Evolutionary conservation across 352 stramenopile species (phyloP).

Genomic region (Pythium apleroticum): DNA sequence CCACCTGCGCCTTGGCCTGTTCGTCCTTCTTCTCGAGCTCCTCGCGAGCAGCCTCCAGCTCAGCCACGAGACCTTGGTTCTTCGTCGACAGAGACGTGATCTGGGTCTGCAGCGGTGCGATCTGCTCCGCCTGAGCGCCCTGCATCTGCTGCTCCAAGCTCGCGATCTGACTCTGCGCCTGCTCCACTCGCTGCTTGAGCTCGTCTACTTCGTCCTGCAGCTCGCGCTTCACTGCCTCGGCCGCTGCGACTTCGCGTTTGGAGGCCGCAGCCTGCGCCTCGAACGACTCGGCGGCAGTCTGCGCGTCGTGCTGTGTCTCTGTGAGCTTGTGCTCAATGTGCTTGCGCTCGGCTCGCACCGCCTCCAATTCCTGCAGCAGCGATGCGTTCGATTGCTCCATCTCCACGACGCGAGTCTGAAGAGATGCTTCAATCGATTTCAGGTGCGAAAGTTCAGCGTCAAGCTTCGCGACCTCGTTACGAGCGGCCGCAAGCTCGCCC

Average conservation of each 20-base stretch:
- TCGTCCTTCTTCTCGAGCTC: constrained; percentile 50
- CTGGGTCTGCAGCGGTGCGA: constrained; percentile 44
- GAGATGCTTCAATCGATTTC: constrained; percentile 17
- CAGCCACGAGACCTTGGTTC: constrained; percentile 52
- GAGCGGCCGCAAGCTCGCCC: constrained; percentile 10
- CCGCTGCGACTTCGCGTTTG: constrained; percentile 23
- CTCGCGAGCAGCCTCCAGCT: constrained; percentile 48
- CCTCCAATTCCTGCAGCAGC: constrained; percentile 41
- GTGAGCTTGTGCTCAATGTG: constrained; percentile 40
- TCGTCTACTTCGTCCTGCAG: constrained; percentile 53
- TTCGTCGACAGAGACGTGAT: constrained; percentile 64
- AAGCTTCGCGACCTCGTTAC: constrained; percentile 10
- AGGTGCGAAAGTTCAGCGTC: constrained; percentile 18
- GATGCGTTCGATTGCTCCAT: constrained; percentile 19
- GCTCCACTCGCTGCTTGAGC: constrained; percentile 45
- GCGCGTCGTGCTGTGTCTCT: constrained; percentile 34
- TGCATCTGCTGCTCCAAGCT: constrained; percentile 52
- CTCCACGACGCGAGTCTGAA: constrained; percentile 17
- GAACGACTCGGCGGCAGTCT: constrained; percentile 31
- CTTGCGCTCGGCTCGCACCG: constrained; percentile 33
- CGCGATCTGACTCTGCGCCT: constrained; percentile 36
- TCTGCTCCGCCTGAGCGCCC: constrained; percentile 31
- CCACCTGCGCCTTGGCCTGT: constrained; percentile 28
- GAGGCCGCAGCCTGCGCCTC: constrained; percentile 23
- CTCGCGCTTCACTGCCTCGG: constrained; percentile 35